Evolutionary conservation across 2,329 filamentous ascomycete species (phyloP), one percentile per base, ranked within the genome.

Genomic region (Penicillium olsonii): DNA sequence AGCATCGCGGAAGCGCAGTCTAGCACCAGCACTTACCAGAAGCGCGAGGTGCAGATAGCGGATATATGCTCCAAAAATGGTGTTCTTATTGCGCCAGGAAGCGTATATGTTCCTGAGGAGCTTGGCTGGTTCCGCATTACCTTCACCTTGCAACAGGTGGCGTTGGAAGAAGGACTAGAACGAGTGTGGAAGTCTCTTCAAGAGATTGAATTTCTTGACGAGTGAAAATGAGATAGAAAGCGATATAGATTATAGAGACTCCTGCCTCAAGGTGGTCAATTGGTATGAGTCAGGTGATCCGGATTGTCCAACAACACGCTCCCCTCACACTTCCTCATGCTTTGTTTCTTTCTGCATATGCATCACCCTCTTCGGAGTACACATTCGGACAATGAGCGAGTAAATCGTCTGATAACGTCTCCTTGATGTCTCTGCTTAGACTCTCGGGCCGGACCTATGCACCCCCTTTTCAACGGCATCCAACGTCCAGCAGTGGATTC

Each of bases 121-220:
- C 39, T 26, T 38, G 52, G 48, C 9, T 55, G 52, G 48, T 55
- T 55, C 33, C 41, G 52, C 7, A 41, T 55, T 7, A 55, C 52
- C 9, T 52, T 55, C 33, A 55, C 48, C 2, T 37, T 52, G 5
- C 37, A 42, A 18, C n/a, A 50, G 10, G 42, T 40, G 5, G 49
- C 45, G 9, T 38, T 47, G 29, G 17, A 37, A 6, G 52, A 55
- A 47, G 52, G 49, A 7, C 29, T 52, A n/a, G 35, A 42, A 4
- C 45, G 52, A 8, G 17, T 54, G 29, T n/a, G 20, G 11, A 31
- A 24, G 14, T 40, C 49, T 2, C 19, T 52, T 6, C 20, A 40
- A 35, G 39, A 48, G 6, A 18, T 41, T 7, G 34, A 52, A 33
- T 31, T n/a, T 12, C 22, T 24, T 8, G 8, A 24, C 8, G 8